Evolutionary conservation across 257 asterid genomes (phyloP).

Genomic region (Lycium barbarum): DNA sequence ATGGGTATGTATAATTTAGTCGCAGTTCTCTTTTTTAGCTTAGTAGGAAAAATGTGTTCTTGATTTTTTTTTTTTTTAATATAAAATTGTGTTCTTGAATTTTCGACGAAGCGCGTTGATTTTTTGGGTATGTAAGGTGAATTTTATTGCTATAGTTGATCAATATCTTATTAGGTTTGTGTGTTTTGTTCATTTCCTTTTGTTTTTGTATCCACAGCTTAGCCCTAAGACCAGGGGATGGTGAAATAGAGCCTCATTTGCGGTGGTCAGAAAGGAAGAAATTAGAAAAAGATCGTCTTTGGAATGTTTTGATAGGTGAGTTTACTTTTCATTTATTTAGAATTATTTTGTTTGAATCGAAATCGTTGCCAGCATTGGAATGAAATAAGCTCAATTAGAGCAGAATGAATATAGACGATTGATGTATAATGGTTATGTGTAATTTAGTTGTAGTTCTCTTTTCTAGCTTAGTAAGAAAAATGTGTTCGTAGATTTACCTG

Average conservation of each 20-base stretch:
- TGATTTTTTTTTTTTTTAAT: not conserved
- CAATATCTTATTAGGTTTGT: not conserved
- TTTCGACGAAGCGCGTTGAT: not conserved
- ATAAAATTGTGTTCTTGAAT: too few species aligned
- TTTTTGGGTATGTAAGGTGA: conserved; percentile 14
- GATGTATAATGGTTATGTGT: not conserved
- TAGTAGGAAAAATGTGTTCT: not conserved
- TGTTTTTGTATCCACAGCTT: not conserved
- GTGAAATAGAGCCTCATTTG: conserved; percentile 24
- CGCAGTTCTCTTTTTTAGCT: conserved; percentile 8
- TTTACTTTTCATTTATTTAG: not conserved
- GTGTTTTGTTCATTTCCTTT: not conserved
- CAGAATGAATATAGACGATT: not conserved
- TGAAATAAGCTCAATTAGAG: not conserved
- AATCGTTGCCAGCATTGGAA: conserved; percentile 18
- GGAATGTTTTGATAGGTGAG: not conserved
- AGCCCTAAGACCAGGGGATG: not conserved
- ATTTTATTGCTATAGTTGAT: conserved; percentile 1
- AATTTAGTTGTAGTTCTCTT: not conserved
- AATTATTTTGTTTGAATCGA: not conserved
- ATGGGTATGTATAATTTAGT: not conserved
- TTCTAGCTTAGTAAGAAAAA: not conserved
- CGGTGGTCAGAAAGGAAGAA: not conserved
- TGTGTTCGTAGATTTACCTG: not conserved
- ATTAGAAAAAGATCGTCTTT: not conserved